phyloP scores from a whole-genome alignment of 2,329 filamentous ascomycete species.

The Gremmenia infestans region DNA sequence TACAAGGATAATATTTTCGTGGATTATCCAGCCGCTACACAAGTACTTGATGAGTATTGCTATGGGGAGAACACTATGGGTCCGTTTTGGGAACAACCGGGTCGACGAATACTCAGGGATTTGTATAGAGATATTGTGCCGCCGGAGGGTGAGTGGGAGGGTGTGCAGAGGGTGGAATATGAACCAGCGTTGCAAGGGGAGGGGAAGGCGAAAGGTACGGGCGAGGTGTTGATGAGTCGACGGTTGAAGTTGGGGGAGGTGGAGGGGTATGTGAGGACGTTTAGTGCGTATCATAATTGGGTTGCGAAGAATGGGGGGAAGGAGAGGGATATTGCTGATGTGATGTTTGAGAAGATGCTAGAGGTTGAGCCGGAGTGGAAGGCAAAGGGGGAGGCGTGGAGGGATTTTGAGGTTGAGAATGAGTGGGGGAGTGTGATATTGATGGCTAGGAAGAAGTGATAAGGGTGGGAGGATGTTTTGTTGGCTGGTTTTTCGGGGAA shows the following conservation, averaged over 20 bases:
- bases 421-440: slow-evolving; percentile 59
- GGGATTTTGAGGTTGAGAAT: slow-evolving; percentile 48
- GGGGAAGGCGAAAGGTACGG: slow-evolving; percentile 31
- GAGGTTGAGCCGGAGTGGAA: slow-evolving; percentile 49
- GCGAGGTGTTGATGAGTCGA: slow-evolving; percentile 47
- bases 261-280: slow-evolving; percentile 58
- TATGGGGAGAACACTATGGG: slow-evolving; percentile 53
- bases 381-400: slow-evolving; percentile 44
- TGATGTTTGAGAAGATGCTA: slow-evolving; percentile 55
- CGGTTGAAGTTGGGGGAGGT: slow-evolving; percentile 51
- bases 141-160: slow-evolving; percentile 46
- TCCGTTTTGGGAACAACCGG: slow-evolving; percentile 57
- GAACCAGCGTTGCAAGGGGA: slow-evolving; percentile 44
- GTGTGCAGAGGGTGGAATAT: slow-evolving; percentile 50
- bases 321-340: slow-evolving; percentile 56
- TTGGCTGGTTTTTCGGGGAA: neutral
- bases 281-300: slow-evolving; percentile 56
- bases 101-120: slow-evolving; percentile 49
- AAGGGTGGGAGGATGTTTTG: neutral
- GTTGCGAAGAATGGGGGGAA: slow-evolving; percentile 47
- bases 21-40: slow-evolving; percentile 46
- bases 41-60: slow-evolving; percentile 49
- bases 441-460: slow-evolving; percentile 44
- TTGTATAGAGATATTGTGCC: slow-evolving; percentile 48
- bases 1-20: slow-evolving; percentile 61